Percentiles rank a stretch among this genome's conserved stretches.
Conservation (phyloP, 306 rosid genomes). For the Comarum palustre region DNA sequence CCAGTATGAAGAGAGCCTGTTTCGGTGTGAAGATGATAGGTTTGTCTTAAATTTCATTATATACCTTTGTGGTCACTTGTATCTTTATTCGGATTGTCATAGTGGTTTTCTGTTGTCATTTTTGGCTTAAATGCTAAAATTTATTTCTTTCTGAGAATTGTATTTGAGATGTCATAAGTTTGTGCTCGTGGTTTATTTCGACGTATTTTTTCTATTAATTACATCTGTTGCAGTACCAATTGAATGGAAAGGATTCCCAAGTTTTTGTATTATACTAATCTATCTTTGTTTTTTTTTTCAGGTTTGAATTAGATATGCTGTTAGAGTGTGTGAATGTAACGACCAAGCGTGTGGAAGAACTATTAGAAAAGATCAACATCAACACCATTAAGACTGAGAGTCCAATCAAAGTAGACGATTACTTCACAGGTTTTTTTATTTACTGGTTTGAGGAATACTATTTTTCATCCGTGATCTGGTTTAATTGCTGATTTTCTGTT, state of each 20-base stretch:
- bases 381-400: slow-evolving; percentile 61
- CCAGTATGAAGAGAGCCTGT: slow-evolving; percentile 97
- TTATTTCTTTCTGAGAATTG: background rate
- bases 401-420: slow-evolving; percentile 73
- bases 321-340: slow-evolving; percentile 91
- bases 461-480: background rate
- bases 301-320: slow-evolving; percentile 99
- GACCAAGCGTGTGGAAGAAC: slow-evolving; percentile 83
- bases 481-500: slow-evolving; percentile 25
- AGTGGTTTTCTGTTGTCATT: background rate
- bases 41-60: slow-evolving; percentile 29
- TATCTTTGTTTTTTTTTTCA: slow-evolving; percentile 38
- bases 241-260: slow-evolving; percentile 12
- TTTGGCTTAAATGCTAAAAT: background rate
- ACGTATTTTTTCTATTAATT: background rate
- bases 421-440: slow-evolving; percentile 71
- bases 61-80: slow-evolving; percentile 3
- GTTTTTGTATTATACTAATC: slow-evolving; percentile 30
- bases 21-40: slow-evolving; percentile 99
- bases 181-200: background rate
- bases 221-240: background rate
- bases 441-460: slow-evolving; percentile 26
- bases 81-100: background rate
- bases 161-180: background rate
- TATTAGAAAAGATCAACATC: slow-evolving; percentile 75